Base-by-base conservation (phyloP, 352 stramenopile genomes). In the Poterioochromonas sp. region DNA sequence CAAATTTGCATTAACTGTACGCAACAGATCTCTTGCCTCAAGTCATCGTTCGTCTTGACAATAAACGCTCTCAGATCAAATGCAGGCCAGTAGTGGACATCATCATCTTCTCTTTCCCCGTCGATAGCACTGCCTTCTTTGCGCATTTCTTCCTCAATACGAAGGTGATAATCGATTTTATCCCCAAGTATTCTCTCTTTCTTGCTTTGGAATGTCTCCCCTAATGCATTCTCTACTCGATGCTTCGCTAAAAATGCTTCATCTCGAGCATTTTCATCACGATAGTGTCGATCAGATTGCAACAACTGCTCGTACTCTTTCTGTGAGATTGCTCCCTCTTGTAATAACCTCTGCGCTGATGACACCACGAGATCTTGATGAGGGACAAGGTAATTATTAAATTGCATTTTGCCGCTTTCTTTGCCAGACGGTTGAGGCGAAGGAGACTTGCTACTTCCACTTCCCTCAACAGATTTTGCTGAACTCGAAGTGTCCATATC, bases 21-120 rank as follows among this genome's bases (percentile, higher is more conserved):
- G 20, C 95, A 94, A 84, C 98, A 98, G n/a, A 97, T 93, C 83
- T 99, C 95, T 84, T 99, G 96, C 5, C 95, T 88, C 76, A 99
- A 84, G 82, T 99, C 95, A 83, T 99, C 96, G 81, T 98, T 97
- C 43, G 92, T 97, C 83, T 99, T 99, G 41, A 97, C 93, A 82
- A 99, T 98, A 83, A 98, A 94, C 29, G 90, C 94, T 32, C 93
- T 87, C 60, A 98, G 91, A 79, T 97, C 91, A 91, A 92, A 98
- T 11, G 90, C 92, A 8, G 90, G 86, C 71, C 71, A 78, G 8
- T 5, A 58, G n/a, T n/a, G n/a, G n/a, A n/a, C n/a, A 8, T 53
- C 39, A 32, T 58, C 32, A 32, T n/a, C 47, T 26, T 15, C 47
- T 26, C 15, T 26, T 15, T 26, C 47, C 15, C 47, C 47, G 15